Base-by-base conservation (phyloP, 345 rosid genomes). In the Sisymbrium altissimum region DNA sequence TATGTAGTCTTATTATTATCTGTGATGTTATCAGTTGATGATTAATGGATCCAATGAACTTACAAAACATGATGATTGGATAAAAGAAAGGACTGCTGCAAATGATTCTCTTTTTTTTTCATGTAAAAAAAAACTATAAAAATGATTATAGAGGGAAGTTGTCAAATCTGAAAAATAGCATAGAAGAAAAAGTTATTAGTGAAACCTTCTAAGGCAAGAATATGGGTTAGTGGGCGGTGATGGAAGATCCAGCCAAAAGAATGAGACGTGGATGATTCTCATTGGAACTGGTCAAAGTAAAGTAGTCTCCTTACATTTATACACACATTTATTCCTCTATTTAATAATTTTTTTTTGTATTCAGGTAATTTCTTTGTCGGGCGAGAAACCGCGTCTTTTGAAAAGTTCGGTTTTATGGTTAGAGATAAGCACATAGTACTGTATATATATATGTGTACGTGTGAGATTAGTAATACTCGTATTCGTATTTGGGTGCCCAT, bases 301-400 rank as follows among this genome's bases (percentile, higher is more conserved):
- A 33, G 21, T 56, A 46, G 49, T 48, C 67, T 78, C 60, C 49
- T 68, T 64, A 21, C 6, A 61, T 39, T 49, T 39, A 39, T 21
- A 50, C 32, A 23, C 33, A 52, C 57, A 25, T 23, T 23, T 52
- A 61, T 50, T 17, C 19, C 33, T 54, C 25, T 25, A 39, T 25
- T 54, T 19, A 36, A 14, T 50, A n/a, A 8, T 29, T 0, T 9
- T 27, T 27, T 29, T 27, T n/a, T n/a, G n/a, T 48, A 38, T 66
- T 46, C 75, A 69, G 43, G 71, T 71, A n/a, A 3, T 71, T 41
- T 59, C 3, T 25, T 64, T 58, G 57, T 70, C 61, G 62, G 39
- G 56, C 11, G 53, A 71, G 78, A 86, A 86, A 80, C 88, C 86
- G 88, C 84, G 88, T 86, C 13, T 71, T 79, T 81, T 84, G 85